Conservation (phyloP, 1,284 basidiomycete species). For the Rhodotorula sp. region DNA sequence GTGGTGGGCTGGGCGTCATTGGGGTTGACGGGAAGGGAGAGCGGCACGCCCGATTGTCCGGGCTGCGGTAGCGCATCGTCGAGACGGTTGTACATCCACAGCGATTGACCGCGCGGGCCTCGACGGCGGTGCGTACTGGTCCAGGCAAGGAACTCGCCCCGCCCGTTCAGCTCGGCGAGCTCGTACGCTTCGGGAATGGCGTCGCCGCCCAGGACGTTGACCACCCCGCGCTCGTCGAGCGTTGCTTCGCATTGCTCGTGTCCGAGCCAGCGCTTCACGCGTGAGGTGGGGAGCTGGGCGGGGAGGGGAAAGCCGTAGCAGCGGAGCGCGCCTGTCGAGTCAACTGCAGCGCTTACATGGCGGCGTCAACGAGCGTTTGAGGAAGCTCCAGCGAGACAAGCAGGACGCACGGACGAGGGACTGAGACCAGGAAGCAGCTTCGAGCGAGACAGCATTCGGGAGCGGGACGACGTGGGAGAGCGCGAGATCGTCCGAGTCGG, state of each 20-base stretch:
- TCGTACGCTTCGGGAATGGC: background rate
- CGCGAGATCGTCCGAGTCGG: background rate
- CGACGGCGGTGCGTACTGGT: conserved; percentile 8
- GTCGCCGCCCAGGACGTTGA: background rate
- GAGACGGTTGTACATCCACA: no score
- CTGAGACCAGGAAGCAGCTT: conserved; percentile 30
- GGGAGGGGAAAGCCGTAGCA: background rate
- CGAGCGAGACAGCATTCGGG: background rate
- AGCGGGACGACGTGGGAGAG: background rate
- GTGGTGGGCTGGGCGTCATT: no score
- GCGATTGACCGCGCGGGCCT: no score
- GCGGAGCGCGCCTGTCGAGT: background rate
- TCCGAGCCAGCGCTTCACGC: conserved; percentile 19
- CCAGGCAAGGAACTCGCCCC: conserved; percentile 22
- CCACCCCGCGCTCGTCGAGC: background rate
- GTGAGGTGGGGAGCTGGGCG: background rate
- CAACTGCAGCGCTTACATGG: background rate
- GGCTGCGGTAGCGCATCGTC: no score
- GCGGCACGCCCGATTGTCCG: no score
- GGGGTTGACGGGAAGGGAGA: no score
- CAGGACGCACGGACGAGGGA: conserved; percentile 13
- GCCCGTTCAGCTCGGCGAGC: conserved; percentile 14
- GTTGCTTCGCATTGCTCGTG: conserved; percentile 18
- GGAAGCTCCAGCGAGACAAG: background rate
- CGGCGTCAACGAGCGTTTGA: no score